Base-by-base conservation (phyloP, 2,329 filamentous ascomycete genomes). In the Penicillium sp. region DNA sequence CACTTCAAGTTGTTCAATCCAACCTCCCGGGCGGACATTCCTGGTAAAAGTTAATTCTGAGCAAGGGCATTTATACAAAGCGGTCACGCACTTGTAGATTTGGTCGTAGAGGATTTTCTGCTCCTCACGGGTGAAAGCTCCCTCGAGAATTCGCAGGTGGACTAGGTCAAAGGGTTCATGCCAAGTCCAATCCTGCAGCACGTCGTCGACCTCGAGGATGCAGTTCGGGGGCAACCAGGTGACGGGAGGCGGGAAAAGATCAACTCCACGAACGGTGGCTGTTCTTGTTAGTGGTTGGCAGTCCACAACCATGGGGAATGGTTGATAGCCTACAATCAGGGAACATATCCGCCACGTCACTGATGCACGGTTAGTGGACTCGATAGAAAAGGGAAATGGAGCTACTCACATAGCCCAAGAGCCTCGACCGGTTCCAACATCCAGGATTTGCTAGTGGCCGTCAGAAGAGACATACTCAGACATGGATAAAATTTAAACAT, bases 261-360 rank as follows among this genome's bases (percentile, higher is more conserved):
- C 34, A 14, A 37, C 34, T 2, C 34, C 34, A 13, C 34, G 34
- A 9, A 37, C 27, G 13, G 27, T 37, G 3, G 34, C 34, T 37
- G 11, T 11, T 2, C 11, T 12, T 16, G 32, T 37, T 17, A 37
- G 18, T 11, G 18, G 18, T 9, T 5, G 9, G 18, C 5, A 5
- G 18, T 5, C 5, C 18, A 22, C 18, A 22, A 22, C 18, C 18
- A 9, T 11, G 10, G 11, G 12, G 2, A 12, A 12, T 13, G 6
- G 10, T 6, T 32, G 12, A 26, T 27, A 6, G 13, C 29, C 15
- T 26, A 37, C 35, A 27, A n/a, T 18, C 11, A 11, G 28, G 35
- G 16, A 32, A 37, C 29, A 32, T 31, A 16, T 37, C 35, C 12
- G 35, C 35, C 6, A 32, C 35, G n/a, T 37, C 35, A 18, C 35